Evolutionary conservation across 768 basidiomycete genomes (phyloP).

Genomic region (Boletus sensibilis): DNA sequence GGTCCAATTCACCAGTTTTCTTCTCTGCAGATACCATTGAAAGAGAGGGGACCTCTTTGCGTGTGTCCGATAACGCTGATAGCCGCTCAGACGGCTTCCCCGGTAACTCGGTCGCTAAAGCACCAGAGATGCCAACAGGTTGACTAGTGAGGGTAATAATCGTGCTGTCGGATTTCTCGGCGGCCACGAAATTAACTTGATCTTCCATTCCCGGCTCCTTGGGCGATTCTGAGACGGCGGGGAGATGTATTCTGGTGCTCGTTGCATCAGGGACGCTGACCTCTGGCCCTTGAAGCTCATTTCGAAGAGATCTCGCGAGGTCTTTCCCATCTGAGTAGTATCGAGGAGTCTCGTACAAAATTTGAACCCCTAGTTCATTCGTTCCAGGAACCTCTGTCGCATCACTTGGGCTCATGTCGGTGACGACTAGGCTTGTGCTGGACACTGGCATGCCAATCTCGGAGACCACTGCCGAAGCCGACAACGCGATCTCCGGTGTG

Average conservation of each 20-base stretch:
- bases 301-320: neutral
- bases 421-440: neutral
- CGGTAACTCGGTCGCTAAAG: neutral
- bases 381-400: neutral
- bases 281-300: neutral
- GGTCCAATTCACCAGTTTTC: neutral
- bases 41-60: neutral
- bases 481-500: neutral
- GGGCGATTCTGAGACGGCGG: neutral
- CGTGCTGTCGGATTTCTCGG: neutral
- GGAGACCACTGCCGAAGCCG: neutral
- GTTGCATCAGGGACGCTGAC: neutral
- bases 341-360: slow-evolving; percentile 1
- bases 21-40: neutral
- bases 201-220: neutral
- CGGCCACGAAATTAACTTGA: neutral
- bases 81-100: neutral
- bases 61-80: neutral
- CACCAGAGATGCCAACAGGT: neutral
- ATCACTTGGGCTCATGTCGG: neutral
- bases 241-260: neutral
- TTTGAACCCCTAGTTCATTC: neutral
- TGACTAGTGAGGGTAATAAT: neutral
- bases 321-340: neutral
- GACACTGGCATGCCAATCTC: neutral